Evolutionary conservation across 345 rosid genomes (phyloP), one percentile per base, ranked within the genome.

Genomic region (Linum usitatissimum): DNA sequence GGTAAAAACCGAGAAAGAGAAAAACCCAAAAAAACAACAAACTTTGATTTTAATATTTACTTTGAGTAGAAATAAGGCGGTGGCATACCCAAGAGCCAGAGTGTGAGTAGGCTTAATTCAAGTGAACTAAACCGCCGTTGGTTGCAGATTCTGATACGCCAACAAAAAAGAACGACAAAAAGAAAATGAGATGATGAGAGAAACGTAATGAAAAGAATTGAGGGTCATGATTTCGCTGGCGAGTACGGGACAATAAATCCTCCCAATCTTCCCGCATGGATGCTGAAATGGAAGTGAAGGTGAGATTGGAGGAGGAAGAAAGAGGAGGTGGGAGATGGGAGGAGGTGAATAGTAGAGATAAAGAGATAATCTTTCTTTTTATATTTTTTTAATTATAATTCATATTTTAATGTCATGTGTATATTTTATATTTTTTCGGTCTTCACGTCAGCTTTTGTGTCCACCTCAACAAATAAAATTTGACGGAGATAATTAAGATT

Each of bases 181-280:
- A 15, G 17, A 17, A 15, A 90, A 75, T 30, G 99, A 97, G 55
- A 93, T 84, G 42, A 93, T 90, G 69, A 87, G 76, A 68, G 99
- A 90, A 67, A 93, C 97, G 56, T 93, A 87, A 69, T 93, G 99
- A 54, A 92, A 96, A 0, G 99, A 97, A 75, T 93, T 79, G 69
- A 62, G 53, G 63, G 70, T 82, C 97, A 93, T 93, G 40, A 93
- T 75, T 70, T 93, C 96, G 14, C 84, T 85, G 0, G 82, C 99
- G 3, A 72, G 57, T 3, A 90, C 64, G 1, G 90, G 72, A 85
- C 95, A 79, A 61, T 86, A 87, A 36, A 87, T 53, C 80, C 97
- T 83, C 75, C 90, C 97, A 40, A 90, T 66, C 62, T 72, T 86
- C 30, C 99, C 99, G 54, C 66, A 57, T 1, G 99, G 97, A 66